Evolutionary conservation across 2,329 filamentous ascomycete species (phyloP).

Genomic region (Neofusicoccum cordaticola): DNA sequence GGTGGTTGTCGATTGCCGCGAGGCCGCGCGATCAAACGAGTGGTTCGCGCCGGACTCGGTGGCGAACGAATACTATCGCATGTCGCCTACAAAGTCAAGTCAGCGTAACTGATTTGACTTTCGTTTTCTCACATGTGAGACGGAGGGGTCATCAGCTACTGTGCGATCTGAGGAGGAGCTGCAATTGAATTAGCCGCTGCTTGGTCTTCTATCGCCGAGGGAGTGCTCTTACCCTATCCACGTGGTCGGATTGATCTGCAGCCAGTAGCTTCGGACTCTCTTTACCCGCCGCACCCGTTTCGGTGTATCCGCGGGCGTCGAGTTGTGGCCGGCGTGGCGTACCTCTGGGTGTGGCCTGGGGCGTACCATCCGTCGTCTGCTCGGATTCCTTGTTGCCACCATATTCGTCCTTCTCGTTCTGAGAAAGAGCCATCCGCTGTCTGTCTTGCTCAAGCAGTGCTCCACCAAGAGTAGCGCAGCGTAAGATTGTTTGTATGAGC

Average conservation of each 20-base stretch:
- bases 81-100: conserved; percentile 14
- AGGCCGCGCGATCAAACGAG: neutral
- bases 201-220: conserved; percentile 15
- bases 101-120: conserved; percentile 18
- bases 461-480: conserved; percentile 88
- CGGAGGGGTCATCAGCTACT: conserved; percentile 41
- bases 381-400: conserved; percentile 19
- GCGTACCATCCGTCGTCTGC: conserved; percentile 21
- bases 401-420: conserved; percentile 22
- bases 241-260: conserved; percentile 60
- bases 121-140: conserved; percentile 12
- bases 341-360: conserved; percentile 19
- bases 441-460: conserved; percentile 74
- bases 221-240: conserved; percentile 51
- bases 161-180: conserved; percentile 49
- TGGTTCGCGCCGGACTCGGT: neutral
- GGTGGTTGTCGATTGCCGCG: neutral
- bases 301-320: conserved; percentile 67
- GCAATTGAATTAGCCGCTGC: conserved; percentile 7
- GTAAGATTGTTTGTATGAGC: conserved; percentile 95
- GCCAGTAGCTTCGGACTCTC: conserved; percentile 64
- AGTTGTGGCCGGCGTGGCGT: conserved; percentile 50
- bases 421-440: conserved; percentile 36
- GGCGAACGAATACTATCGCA: conserved; percentile 1
- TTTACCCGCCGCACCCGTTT: conserved; percentile 58